Evolutionary conservation across 768 basidiomycete species (phyloP).

Genomic region (Tulasnella sp.): DNA sequence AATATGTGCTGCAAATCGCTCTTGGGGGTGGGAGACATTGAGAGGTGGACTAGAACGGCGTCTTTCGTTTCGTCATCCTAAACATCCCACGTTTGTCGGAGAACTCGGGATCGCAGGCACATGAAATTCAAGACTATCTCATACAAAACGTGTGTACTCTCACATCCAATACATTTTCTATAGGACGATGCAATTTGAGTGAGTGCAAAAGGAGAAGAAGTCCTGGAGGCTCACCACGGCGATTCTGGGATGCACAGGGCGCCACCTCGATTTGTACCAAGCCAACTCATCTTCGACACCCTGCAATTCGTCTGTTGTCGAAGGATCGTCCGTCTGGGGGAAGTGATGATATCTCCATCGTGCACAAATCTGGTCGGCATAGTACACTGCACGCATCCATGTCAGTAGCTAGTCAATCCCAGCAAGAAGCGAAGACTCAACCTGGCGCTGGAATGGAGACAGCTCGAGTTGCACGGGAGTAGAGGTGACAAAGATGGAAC

Average conservation of each 20-base stretch:
- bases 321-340: not conserved
- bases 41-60: not conserved
- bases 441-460: constrained; percentile 75
- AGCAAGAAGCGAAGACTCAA: not conserved
- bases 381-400: not conserved
- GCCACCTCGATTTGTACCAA: not conserved
- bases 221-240: not conserved
- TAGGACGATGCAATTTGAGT: not conserved
- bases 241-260: not conserved
- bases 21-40: not conserved
- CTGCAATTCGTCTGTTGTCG: not conserved
- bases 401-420: not conserved
- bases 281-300: not conserved
- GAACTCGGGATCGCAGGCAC: not conserved
- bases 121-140: not conserved
- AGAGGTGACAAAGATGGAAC: constrained; percentile 73
- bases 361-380: constrained; percentile 8
- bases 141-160: not conserved
- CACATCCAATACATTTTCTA: not conserved
- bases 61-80: not conserved
- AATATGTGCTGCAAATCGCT: not conserved
- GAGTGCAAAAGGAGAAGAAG: not conserved
- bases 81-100: constrained; percentile 1
- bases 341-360: constrained; percentile 9
- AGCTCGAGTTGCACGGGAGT: constrained; percentile 69